phyloP scores from a whole-genome alignment of 345 rosid genomes.

The Brassica napus region Da-Ae NC_063440.1:15189001-15189500 shows the following conservation, averaged over 20 bases:
- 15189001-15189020: conserved; percentile 27
- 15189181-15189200: conserved; percentile 95
- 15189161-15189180: conserved; percentile 85
- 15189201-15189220: conserved; percentile 48
- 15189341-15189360: conserved; percentile 64
- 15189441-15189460: conserved; percentile 48
- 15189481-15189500: conserved; percentile 97
- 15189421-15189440: conserved; percentile 87
- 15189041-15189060: conserved; percentile 80
- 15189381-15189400: conserved; percentile 55
- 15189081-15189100: conserved; percentile 59
- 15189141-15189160: conserved; percentile 52
- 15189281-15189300: conserved; percentile 81
- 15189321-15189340: conserved; percentile 71
- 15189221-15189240: not conserved
- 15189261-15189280: not conserved
- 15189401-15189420: conserved; percentile 71
- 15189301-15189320: conserved; percentile 70
- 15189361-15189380: conserved; percentile 60
- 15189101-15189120: conserved; percentile 34
- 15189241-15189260: not conserved
- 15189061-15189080: conserved; percentile 78
- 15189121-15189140: conserved; percentile 40
- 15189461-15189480: conserved; percentile 43
- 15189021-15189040: conserved; percentile 98